Percentiles rank a stretch among this genome's conserved stretches.
Evolutionary conservation across 2,329 filamentous ascomycete species (phyloP).

Genomic region (Dothistroma septosporum): DNA sequence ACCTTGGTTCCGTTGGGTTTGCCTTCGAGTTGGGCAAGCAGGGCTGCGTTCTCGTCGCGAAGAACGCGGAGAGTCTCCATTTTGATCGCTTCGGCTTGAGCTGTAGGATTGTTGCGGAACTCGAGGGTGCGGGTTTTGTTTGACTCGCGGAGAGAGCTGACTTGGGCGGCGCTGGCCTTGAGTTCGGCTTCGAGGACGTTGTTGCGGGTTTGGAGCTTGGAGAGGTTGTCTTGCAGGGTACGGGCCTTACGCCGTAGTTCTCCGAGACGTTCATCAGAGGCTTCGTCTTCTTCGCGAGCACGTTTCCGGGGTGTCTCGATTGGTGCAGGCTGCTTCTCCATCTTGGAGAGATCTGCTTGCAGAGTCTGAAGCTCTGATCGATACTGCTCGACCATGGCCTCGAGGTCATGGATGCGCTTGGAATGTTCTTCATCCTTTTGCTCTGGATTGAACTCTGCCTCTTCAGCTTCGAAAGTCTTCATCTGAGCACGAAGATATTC

Average conservation of each 20-base stretch:
- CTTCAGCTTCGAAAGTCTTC: constrained; percentile 79
- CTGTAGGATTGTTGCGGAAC: constrained; percentile 86
- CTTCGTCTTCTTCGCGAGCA: constrained; percentile 45
- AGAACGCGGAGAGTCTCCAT: constrained; percentile 71
- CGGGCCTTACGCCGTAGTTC: constrained; percentile 84
- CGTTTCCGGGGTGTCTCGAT: constrained; percentile 54
- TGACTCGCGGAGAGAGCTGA: constrained; percentile 62
- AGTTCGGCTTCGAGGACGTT: constrained; percentile 72
- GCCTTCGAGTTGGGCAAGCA: constrained; percentile 62
- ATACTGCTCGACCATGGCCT: constrained; percentile 82
- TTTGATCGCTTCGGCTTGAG: constrained; percentile 80
- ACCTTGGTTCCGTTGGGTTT: constrained; percentile 49
- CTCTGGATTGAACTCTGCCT: constrained; percentile 77
- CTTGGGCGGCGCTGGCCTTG: constrained; percentile 66
- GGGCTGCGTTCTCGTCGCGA: constrained; percentile 74
- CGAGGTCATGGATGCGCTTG: constrained; percentile 72
- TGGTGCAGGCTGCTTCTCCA: constrained; percentile 54
- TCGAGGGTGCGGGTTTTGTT: constrained; percentile 79
- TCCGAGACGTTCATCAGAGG: constrained; percentile 67
- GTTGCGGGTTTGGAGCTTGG: constrained; percentile 64
- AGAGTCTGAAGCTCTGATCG: constrained; percentile 72
- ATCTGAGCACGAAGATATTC: constrained; percentile 91
- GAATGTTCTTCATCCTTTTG: constrained; percentile 71
- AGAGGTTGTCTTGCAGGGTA: constrained; percentile 73
- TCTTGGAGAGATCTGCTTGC: constrained; percentile 67